Base-by-base conservation (phyloP, 768 basidiomycete genomes). In the Pulveroboletus sp. region DNA sequence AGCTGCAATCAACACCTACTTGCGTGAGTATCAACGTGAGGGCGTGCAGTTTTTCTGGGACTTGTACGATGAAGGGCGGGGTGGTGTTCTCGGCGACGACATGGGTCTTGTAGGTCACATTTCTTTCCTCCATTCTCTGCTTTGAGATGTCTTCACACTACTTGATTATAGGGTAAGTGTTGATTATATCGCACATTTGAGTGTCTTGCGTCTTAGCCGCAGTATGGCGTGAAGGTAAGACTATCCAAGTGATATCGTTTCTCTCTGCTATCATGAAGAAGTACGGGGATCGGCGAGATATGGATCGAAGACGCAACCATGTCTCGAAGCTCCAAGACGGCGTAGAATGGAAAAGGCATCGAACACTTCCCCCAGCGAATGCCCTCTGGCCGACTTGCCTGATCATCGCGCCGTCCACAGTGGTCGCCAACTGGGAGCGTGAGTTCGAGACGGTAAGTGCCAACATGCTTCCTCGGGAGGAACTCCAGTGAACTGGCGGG, bases 211-310 rank as follows among this genome's bases (percentile, higher is more conserved):
- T 39, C 54, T 53, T 35, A 56, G 26, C 27, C 14, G 24, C 50
- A 17, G 54, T 53, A 41, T 47, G 31, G 37, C 14, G 5, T 48
- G 18, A 49, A 72, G 76, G 95, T 86, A 98, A 98, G 78, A 98
- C 95, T 0, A 93, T 97, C 18, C 95, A 98, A 66, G 85, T 93
- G 24, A 89, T 93, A 39, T 78, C 86, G 0, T 89, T 93, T 61
- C 76, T 98, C 3, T 86, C 91, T 0, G 93, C 94, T 0, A 87
- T 97, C 50, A 95, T 96, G 94, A 71, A 76, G 53, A 95, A 95
- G 66, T 67, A 72, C 2, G 91, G 91, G 1, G 73, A 82, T 35
- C 60, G 58, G 7, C 73, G 74, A 5, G 93, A 96, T 63, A 60
- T 73, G n/a, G 67, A 79, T 40, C 79, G 92, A 15, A 78, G 93